Percentiles rank a stretch among this genome's conserved stretches.
Evolutionary conservation across 2,329 filamentous ascomycete species (phyloP).

Genomic region (Ramularia endophylla): DNA sequence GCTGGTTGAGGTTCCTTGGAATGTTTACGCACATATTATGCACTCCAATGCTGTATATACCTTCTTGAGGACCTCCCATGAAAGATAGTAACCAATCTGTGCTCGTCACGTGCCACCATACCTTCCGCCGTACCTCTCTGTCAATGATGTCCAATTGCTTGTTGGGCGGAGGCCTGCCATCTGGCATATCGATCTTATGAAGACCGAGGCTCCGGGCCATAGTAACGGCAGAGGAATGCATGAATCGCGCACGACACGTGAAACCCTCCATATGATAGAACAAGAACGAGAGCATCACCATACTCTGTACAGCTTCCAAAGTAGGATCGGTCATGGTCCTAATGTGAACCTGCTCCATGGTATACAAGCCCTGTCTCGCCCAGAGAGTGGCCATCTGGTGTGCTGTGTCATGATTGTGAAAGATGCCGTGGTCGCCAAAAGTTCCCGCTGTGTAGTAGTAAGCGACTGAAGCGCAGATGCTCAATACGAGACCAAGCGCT

Average conservation of each 20-base stretch:
- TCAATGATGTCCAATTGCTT: constrained; percentile 17
- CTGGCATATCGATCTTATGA: constrained; percentile 17
- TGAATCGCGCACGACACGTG: constrained; percentile 12
- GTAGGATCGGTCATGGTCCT: constrained; percentile 2
- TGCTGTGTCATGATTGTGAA: constrained; percentile 7
- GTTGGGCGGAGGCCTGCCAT: neutral
- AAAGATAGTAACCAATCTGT: constrained; percentile 31
- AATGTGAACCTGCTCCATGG: constrained; percentile 12
- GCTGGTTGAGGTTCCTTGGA: constrained; percentile 40
- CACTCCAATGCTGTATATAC: constrained; percentile 39
- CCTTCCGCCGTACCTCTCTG: constrained; percentile 21
- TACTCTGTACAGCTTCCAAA: constrained; percentile 24
- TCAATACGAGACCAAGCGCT: constrained; percentile 8
- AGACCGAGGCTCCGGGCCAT: constrained; percentile 22
- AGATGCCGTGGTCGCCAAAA: constrained; percentile 2
- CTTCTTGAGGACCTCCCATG: constrained; percentile 40
- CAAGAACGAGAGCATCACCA: constrained; percentile 25
- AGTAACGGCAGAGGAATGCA: constrained; percentile 18
- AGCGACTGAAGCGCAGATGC: constrained; percentile 11
- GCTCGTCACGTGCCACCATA: constrained; percentile 26
- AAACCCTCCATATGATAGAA: constrained; percentile 28
- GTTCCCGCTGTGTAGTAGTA: constrained; percentile 12
- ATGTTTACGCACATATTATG: constrained; percentile 37
- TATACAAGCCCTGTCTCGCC: constrained; percentile 12
- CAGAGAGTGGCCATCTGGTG: constrained; percentile 7